A percentile compares a stretch with the other conserved stretches of the same genome.
Evolutionary conservation across 176 grass and related monocot genomes (phyloP).

Genomic region (Oryza glaberrima): DNA sequence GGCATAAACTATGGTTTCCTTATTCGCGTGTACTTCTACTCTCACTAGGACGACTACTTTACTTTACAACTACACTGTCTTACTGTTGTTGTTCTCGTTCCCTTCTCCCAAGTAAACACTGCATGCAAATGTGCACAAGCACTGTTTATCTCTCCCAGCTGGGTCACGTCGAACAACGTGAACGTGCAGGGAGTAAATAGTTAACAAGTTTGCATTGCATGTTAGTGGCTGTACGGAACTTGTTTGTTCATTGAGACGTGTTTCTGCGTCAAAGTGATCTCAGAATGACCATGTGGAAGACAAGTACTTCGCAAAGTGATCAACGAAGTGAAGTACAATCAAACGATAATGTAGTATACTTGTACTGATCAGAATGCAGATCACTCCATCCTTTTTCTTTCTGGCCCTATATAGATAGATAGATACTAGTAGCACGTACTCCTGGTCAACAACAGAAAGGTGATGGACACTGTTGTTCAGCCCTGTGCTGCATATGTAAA

Average conservation of each 20-base stretch:
- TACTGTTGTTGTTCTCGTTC: neutral
- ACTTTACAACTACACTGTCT: neutral
- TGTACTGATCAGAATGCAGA: neutral
- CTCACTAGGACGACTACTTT: neutral
- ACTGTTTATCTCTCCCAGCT: neutral
- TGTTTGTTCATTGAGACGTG: neutral
- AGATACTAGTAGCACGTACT: neutral
- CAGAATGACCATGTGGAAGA: neutral
- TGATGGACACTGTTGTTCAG: neutral
- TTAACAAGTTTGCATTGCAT: neutral
- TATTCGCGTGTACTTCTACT: conserved; percentile 27
- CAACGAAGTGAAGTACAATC: neutral
- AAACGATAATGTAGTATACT: neutral
- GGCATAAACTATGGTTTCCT: conserved; percentile 29
- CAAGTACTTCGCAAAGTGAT: neutral
- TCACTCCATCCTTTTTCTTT: neutral
- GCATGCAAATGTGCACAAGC: neutral
- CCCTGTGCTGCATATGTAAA: neutral
- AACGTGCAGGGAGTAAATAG: neutral
- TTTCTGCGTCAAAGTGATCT: neutral
- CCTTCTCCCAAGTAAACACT: neutral
- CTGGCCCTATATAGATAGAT: neutral
- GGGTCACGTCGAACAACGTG: neutral
- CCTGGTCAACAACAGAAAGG: conserved; percentile 34
- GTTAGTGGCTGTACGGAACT: neutral